Percentiles rank a stretch among this genome's conserved stretches.
These are phyloP conservation scores for Aureoboletus auriporus DNA, from an alignment of 768 basidiomycete species.

Conservation along the genomic window DNA sequence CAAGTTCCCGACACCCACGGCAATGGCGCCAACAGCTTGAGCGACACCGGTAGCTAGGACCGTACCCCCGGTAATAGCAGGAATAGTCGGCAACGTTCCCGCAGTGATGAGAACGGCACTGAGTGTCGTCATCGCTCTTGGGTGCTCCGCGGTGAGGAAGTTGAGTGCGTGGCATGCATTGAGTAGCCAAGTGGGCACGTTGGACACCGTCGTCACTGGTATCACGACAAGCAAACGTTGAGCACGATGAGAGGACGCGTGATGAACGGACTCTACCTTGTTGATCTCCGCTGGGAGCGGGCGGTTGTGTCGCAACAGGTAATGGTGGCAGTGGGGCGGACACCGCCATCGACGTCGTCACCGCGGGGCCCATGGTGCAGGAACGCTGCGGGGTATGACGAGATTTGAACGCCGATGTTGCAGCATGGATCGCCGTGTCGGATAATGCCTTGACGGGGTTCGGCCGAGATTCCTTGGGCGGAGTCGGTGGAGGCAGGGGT, in stretches of 20 bases:
- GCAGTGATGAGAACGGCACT: conserved; percentile 78
- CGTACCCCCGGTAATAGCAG: conserved; percentile 67
- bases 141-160: conserved; percentile 70
- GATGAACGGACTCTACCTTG: conserved; percentile 10
- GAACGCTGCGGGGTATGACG: conserved; percentile 29
- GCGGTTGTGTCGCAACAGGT: conserved; percentile 11
- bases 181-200: conserved; percentile 72
- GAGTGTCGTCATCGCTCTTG: conserved; percentile 67
- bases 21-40: conserved; percentile 77
- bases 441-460: conserved; percentile 33
- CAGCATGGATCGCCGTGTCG: conserved; percentile 28
- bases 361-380: conserved; percentile 26
- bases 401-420: conserved; percentile 24
- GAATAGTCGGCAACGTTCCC: conserved; percentile 69
- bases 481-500: conserved; percentile 12
- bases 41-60: conserved; percentile 69
- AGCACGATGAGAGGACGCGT: not conserved
- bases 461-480: conserved; percentile 30
- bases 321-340: conserved; percentile 15
- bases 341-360: conserved; percentile 11
- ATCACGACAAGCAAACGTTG: not conserved
- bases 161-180: conserved; percentile 76
- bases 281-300: conserved; percentile 2
- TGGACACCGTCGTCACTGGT: conserved; percentile 44
- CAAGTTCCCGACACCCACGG: conserved; percentile 64